A percentile compares a stretch with the other conserved stretches of the same genome.
phyloP scores from a whole-genome alignment of 2,329 filamentous ascomycete genomes.

The Xylariaceae sp. region DNA sequence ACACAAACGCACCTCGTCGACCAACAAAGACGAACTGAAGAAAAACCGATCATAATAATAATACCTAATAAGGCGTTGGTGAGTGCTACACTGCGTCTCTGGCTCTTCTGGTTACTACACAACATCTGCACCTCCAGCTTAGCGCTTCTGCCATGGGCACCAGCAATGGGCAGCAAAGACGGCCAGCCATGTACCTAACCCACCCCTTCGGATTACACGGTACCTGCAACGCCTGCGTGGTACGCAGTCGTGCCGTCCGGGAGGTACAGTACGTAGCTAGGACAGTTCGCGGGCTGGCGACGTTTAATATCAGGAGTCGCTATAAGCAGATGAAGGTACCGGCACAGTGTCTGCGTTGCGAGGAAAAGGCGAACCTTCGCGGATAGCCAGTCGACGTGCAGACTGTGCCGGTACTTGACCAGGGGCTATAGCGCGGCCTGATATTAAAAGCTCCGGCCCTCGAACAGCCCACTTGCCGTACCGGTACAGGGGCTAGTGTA shows the following conservation, averaged over 20 bases:
- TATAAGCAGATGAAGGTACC: not conserved
- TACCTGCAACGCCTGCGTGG: not conserved
- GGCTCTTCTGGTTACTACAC: not conserved
- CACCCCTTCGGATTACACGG: not conserved
- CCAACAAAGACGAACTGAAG: slow-evolving; percentile 3
- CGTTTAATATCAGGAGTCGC: not conserved
- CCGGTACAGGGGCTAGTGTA: not conserved
- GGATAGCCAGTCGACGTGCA: not conserved
- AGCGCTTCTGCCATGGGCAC: not conserved
- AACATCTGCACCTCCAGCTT: not conserved
- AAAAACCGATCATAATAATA: not conserved
- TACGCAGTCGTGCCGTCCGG: not conserved
- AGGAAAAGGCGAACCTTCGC: not conserved
- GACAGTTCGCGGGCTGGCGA: not conserved
- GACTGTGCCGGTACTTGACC: not conserved
- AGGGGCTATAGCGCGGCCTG: not conserved
- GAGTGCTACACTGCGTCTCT: not conserved
- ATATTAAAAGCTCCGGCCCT: not conserved
- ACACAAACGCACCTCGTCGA: slow-evolving; percentile 4
- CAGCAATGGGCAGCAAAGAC: not conserved
- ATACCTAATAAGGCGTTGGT: not conserved
- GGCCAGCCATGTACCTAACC: not conserved
- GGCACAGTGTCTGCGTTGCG: not conserved
- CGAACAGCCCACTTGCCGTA: not conserved
- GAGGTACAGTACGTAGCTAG: not conserved